A percentile compares a stretch with the other conserved stretches of the same genome.
These are phyloP conservation scores for Aspergillus tanneri DNA, from an alignment of 2,329 filamentous ascomycete genomes.

Conservation along the genomic window DNA sequence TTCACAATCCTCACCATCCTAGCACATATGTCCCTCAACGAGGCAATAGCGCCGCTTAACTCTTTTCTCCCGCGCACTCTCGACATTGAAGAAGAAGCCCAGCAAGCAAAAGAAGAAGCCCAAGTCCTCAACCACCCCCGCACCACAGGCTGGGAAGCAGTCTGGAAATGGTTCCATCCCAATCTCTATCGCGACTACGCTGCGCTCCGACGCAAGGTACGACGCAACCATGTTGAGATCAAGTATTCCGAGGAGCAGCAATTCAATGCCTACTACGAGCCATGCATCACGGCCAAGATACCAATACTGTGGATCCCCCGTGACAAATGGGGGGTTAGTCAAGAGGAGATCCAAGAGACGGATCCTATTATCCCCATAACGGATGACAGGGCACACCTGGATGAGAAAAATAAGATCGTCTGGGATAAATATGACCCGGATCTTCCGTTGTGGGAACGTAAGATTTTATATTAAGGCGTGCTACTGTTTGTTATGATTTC, in stretches of 20 bases:
- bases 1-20: constrained; percentile 73
- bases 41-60: constrained; percentile 45
- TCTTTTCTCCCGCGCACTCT: constrained; percentile 72
- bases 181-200: constrained; percentile 74
- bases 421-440: constrained; percentile 59
- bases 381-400: constrained; percentile 69
- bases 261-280: constrained; percentile 70
- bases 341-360: constrained; percentile 73
- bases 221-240: constrained; percentile 55
- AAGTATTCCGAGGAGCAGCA: constrained; percentile 63
- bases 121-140: constrained; percentile 1
- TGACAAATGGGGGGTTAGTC: constrained; percentile 70
- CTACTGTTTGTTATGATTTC: too few species aligned
- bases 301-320: constrained; percentile 79
- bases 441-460: constrained; percentile 57
- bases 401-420: constrained; percentile 66
- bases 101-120: constrained; percentile 39
- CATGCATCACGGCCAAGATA: constrained; percentile 60
- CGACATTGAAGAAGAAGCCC: constrained; percentile 54
- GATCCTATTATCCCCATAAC: constrained; percentile 71
- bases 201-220: constrained; percentile 68
- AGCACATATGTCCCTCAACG: constrained; percentile 62
- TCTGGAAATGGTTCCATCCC: constrained; percentile 60
- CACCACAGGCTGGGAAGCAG: constrained; percentile 19
- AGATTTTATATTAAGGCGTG: constrained; percentile 53